phyloP scores from a whole-genome alignment of 179 eudicot species.

The Nepenthes alata region DNA sequence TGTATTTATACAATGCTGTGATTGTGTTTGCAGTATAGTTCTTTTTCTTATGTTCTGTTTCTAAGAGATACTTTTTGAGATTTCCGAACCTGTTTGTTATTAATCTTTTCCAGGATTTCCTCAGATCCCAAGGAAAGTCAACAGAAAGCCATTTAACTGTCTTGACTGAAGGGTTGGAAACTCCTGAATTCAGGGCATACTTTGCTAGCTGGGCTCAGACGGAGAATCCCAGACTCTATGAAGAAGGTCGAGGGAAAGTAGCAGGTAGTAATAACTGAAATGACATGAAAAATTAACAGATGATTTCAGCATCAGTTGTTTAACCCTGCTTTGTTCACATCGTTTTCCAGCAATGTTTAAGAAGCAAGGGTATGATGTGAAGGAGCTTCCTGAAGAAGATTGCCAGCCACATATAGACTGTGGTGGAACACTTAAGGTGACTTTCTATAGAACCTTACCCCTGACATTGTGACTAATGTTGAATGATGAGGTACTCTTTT shows the following conservation, averaged over 20 bases:
- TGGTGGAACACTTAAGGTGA: slow-evolving; percentile 34
- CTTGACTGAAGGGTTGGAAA: slow-evolving; percentile 60
- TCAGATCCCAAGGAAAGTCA: slow-evolving; percentile 29
- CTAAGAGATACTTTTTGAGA: neutral
- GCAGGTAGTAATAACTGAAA: slow-evolving; percentile 30
- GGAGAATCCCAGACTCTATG: slow-evolving; percentile 28
- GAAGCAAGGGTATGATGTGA: slow-evolving; percentile 34
- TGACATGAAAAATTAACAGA: neutral
- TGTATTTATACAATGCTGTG: too few species aligned
- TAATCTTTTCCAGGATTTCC: slow-evolving; percentile 24
- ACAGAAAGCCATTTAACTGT: slow-evolving; percentile 8
- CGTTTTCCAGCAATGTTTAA: slow-evolving; percentile 32
- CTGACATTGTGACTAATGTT: neutral
- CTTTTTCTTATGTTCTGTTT: neutral
- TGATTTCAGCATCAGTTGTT: neutral
- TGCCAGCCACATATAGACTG: slow-evolving; percentile 22
- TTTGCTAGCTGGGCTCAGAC: slow-evolving; percentile 49
- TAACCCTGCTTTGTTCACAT: neutral
- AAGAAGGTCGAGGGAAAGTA: slow-evolving; percentile 57
- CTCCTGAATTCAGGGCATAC: slow-evolving; percentile 37
- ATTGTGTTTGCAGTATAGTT: neutral
- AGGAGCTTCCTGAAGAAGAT: slow-evolving; percentile 37
- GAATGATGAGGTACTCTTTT: too few species aligned
- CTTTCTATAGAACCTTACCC: neutral
- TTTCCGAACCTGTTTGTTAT: slow-evolving; percentile 8